Percentiles rank a stretch among this genome's conserved stretches.
Conservation (phyloP, 139 green algal genomes). For the Closterium sp. region DNA sequence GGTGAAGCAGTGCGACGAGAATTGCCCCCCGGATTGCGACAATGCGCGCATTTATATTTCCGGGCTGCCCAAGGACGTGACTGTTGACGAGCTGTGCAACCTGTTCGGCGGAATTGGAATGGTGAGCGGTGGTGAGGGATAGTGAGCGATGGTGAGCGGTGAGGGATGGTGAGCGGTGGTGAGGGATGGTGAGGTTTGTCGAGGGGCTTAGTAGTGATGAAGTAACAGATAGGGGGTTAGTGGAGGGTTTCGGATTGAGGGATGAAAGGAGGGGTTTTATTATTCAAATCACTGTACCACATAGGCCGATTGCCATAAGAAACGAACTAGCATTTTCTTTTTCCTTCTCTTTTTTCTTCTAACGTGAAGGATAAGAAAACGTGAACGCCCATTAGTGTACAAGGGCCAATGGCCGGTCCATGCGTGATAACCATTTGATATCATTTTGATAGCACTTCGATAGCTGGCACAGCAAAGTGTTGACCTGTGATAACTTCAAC, state of each 20-base stretch:
- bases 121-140: constrained; percentile 1
- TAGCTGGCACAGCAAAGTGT: no score
- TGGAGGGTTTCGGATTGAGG: no score
- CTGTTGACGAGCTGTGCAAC: constrained; percentile 40
- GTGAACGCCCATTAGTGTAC: no score
- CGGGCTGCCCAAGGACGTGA: constrained; percentile 32
- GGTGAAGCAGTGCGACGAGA: constrained; percentile 52
- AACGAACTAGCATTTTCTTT: no score
- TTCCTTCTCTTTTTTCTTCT: no score
- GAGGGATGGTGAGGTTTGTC: neutral
- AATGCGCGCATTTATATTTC: constrained; percentile 54
- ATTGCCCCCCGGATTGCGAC: constrained; percentile 44
- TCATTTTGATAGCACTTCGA: no score
- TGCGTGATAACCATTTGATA: no score
- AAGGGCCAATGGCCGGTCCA: no score
- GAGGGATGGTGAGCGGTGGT: neutral
- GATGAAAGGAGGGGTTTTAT: no score
- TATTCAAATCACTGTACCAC: neutral
- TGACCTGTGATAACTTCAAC: no score
- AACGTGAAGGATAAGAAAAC: no score
- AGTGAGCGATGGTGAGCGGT: neutral
- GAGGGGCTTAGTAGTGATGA: neutral
- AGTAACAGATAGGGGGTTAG: neutral
- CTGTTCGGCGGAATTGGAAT: constrained; percentile 52
- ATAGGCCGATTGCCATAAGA: no score